Base-by-base conservation (phyloP, 164 flowering plant genomes). In the Stephania yunnanensis region DNA sequence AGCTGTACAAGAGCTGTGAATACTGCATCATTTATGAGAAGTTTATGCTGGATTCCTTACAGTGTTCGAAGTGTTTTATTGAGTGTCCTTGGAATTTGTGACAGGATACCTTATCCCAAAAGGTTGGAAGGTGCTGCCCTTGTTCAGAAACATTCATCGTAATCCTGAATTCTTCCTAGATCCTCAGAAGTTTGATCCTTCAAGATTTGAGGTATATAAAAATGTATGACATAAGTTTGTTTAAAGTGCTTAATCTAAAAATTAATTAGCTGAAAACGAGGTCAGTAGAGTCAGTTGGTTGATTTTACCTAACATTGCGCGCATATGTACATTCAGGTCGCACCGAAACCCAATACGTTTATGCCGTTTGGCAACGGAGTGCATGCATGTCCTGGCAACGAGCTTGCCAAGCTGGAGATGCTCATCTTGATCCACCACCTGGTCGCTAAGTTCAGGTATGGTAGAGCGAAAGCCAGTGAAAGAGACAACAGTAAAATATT, bases 41-140 rank as follows among this genome's bases (percentile, higher is more conserved):
- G 66, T 61, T 61, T 25, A 19, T 61, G 29, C 66, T 19, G 6
- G 20, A 61, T 61, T 61, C 55, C 55, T 50, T 50, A 8, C 55
- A 50, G 15, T 10, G 55, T 50, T 50, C 9, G 15, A 50, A 61
- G 22, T n/a, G 9, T 36, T 36, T 36, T 36, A 58, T 58, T 61
- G 29, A 61, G 45, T 70, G 53, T 50, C 46, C 52, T 70, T 68
- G 75, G 68, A 71, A 66, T 53, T 69, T 64, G 46, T 77, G 36
- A 73, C 87, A 94, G 98, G 98, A 31, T 93, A 86, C 78, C 83
- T 89, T 17, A 95, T 95, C 73, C 98, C 97, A 46, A 91, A 91
- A 83, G 98, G 98, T 5, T 95, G 98, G 98, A 95, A 95, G 80
- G 97, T 89, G 72, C 68, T 93, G 92, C 98, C 98, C 42, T 76